Evolutionary conservation across 495 filamentous ascomycete species (phyloP), one percentile per base, ranked within the genome.

Genomic region (Tuber aestivum): DNA sequence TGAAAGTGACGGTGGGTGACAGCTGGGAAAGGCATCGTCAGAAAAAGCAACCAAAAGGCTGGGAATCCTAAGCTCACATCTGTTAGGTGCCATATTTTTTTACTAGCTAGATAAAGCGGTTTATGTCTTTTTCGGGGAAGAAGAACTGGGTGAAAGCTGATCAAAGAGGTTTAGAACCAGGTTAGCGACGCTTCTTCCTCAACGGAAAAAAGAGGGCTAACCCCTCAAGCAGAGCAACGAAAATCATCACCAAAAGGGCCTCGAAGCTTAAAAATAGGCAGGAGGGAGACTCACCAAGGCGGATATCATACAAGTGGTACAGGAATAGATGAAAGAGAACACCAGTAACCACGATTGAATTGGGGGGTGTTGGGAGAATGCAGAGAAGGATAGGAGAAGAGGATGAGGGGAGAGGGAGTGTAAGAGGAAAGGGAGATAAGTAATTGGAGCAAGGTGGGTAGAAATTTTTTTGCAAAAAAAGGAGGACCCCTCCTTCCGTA

Each of bases 1-100:
- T 65, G 70, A 6, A 73, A 75, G 50, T 75, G 72, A 20, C 70
- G 72, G 5, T 16, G 69, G 18, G 56, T 65, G 68, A 73, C 72
- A 42, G 74, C 69, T 71, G 37, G 38, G 12, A 65, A 35, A 35
- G 27, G 14, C 56, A 35, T 35, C 1, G 56, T 65, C 27, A 65
- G 56, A 65, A 65, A 35, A 65, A 65, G 27, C 27, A 35, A 65
- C 32, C 4, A 65, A 35, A 35, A 18, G 1, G 4, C 14, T 3
- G 27, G 32, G 27, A 65, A 35, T 65, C 35, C 35, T 65, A 27
- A 35, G 56, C 56, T 35, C 56, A 65, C 56, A 65, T 65, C 32
- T 65, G 12, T 65, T 65, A 32, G 56, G 56, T 35, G 27, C 27
- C 56, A 65, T 65, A 40, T 6, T 32, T 65, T 65, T 14, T 32